These are phyloP conservation scores for Dendrobium nobile DNA, from an alignment of 106 monocot species.

Conservation along the genomic window DNA sequence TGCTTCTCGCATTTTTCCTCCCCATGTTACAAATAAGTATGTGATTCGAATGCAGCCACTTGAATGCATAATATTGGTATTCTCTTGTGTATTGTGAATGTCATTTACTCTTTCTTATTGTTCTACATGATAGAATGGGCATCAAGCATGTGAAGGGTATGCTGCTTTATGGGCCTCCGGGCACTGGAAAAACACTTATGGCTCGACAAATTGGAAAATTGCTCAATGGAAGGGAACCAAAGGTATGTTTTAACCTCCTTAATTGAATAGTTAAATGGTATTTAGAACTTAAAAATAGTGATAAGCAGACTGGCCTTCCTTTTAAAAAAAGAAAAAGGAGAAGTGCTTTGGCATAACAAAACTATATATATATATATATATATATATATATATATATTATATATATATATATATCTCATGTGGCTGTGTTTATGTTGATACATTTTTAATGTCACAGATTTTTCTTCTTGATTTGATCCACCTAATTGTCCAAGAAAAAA, in stretches of 20 bases:
- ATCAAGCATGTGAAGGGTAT: slow-evolving; percentile 21
- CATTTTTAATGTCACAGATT: neutral
- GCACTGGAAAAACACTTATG: slow-evolving; percentile 98
- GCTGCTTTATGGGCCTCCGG: slow-evolving; percentile 93
- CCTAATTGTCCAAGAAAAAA: neutral
- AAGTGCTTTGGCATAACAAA: neutral
- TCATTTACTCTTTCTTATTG: slow-evolving; percentile 11
- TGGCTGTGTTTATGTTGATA: neutral
- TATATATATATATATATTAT: neutral
- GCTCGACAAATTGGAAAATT: slow-evolving; percentile 97
- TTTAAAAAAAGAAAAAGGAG: neutral
- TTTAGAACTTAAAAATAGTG: slow-evolving; percentile 20
- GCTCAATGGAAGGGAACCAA: slow-evolving; percentile 92
- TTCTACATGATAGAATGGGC: slow-evolving; percentile 31
- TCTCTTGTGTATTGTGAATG: neutral
- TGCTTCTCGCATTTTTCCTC: slow-evolving; percentile 95
- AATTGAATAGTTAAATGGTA: neutral
- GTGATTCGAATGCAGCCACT: neutral
- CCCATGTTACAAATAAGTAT: slow-evolving; percentile 87
- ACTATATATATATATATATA: neutral
- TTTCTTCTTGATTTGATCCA: neutral
- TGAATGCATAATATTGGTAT: neutral
- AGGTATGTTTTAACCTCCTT: slow-evolving; percentile 36
- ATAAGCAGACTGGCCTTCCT: slow-evolving; percentile 14
- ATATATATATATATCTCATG: neutral